Conservation (phyloP, 371 early-diverging fungal genomes). For the Mortierella sp. region DNA sequence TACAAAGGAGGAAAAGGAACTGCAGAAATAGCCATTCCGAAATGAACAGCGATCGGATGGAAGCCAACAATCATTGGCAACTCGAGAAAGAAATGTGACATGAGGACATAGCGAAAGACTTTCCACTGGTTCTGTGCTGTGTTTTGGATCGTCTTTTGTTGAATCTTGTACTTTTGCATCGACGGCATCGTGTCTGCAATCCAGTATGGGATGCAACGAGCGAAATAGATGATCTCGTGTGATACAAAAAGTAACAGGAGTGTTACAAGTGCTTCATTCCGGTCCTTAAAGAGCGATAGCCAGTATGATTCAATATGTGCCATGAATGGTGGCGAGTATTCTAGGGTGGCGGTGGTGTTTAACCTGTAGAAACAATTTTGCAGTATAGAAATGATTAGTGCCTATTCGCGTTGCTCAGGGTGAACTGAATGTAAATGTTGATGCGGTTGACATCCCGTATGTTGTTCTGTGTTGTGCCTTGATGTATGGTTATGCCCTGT, state of each 20-base stretch:
- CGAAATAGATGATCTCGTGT: constrained; percentile 87
- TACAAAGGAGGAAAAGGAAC: constrained; percentile 87
- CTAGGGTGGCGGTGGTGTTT: constrained; percentile 20
- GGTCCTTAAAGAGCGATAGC: constrained; percentile 72
- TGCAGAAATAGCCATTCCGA: constrained; percentile 86
- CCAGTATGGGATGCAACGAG: constrained; percentile 80
- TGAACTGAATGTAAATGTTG: no score
- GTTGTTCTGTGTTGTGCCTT: no score
- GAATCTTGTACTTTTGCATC: constrained; percentile 87
- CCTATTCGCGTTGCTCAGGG: no score
- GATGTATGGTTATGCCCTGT: no score
- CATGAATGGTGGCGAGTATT: constrained; percentile 19
- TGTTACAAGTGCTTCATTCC: constrained; percentile 77
- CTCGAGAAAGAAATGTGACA: constrained; percentile 81
- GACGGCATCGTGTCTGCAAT: constrained; percentile 77
- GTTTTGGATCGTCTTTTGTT: constrained; percentile 78
- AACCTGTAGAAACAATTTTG: constrained; percentile 3
- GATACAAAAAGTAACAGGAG: constrained; percentile 74
- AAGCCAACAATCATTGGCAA: constrained; percentile 89
- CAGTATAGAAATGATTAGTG: neutral
- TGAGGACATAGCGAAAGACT: constrained; percentile 79
- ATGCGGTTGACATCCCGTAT: no score
- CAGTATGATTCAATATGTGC: constrained; percentile 60
- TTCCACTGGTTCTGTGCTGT: constrained; percentile 78
- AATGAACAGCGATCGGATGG: constrained; percentile 82